Percentiles rank a stretch among this genome's conserved stretches.
These are phyloP conservation scores for Pachyrhizus erosus DNA, from an alignment of 306 rosid species.

Conservation along the genomic window DNA sequence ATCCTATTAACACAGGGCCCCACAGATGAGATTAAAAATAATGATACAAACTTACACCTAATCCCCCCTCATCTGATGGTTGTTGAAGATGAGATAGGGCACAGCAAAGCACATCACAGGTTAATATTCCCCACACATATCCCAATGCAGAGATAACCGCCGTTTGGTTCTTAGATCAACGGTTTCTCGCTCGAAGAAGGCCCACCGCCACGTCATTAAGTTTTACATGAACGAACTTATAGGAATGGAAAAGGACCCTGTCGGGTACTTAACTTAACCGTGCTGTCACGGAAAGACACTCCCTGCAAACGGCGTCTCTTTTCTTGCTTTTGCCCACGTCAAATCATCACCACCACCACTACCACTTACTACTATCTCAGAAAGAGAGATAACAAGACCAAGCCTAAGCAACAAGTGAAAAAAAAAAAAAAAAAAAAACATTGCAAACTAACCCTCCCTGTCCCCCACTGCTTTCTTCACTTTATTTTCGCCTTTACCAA, in stretches of 20 bases:
- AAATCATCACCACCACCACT: conserved; percentile 49
- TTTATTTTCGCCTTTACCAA: background rate
- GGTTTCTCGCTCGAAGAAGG: conserved; percentile 18
- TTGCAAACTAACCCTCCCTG: conserved; percentile 4
- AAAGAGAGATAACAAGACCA: too few species aligned
- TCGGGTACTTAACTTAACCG: conserved; percentile 56
- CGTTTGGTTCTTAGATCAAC: conserved; percentile 54
- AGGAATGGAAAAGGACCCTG: conserved; percentile 52
- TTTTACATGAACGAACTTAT: too few species aligned
- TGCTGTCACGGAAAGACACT: conserved; percentile 58
- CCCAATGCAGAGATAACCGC: conserved; percentile 45
- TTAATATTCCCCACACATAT: background rate
- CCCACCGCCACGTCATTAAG: conserved; percentile 39
- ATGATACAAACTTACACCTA: too few species aligned
- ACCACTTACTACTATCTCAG: background rate
- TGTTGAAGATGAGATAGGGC: conserved; percentile 30
- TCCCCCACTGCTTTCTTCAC: conserved; percentile 6
- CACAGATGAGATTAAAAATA: too few species aligned
- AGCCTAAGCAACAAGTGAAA: too few species aligned
- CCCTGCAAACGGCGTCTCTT: conserved; percentile 76
- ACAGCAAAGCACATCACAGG: too few species aligned
- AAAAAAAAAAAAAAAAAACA: too few species aligned
- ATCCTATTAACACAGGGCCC: background rate
- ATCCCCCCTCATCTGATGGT: background rate
- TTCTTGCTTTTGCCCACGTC: conserved; percentile 45